phyloP scores from a whole-genome alignment of 2,329 filamentous ascomycete genomes.

The Hypoxylon sp. region DNA sequence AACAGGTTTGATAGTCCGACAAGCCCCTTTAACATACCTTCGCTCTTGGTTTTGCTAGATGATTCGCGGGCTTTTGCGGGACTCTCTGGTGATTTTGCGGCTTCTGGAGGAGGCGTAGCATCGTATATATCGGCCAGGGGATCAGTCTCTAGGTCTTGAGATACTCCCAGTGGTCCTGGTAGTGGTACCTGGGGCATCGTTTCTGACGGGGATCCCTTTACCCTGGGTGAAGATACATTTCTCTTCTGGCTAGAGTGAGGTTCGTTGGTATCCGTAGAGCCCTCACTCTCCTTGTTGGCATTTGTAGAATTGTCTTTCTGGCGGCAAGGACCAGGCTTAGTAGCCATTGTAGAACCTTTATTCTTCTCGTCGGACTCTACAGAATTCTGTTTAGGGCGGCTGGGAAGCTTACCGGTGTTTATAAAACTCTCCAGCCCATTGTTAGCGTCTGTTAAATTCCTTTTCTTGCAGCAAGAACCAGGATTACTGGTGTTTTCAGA shows the following conservation, averaged over 20 bases:
- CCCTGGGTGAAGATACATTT: background rate
- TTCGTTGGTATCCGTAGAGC: background rate
- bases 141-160: background rate
- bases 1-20: background rate
- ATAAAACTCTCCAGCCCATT: background rate
- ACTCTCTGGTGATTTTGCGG: background rate
- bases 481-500: background rate
- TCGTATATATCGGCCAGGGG: background rate
- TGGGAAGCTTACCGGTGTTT: background rate
- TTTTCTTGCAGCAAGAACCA: no score
- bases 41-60: slow-evolving; percentile 1
- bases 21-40: slow-evolving; percentile 18
- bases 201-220: background rate
- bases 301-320: background rate
- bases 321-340: background rate
- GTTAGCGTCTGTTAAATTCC: background rate
- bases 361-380: background rate
- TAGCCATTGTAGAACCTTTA: background rate
- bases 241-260: background rate
- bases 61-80: no score
- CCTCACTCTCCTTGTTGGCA: no score
- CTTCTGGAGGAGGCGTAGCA: background rate
- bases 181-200: background rate
- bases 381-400: background rate
- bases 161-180: background rate